Evolutionary conservation across 163 green algal genomes (phyloP), one percentile per base, ranked within the genome.

Genomic region (Smithsoniella earleae): DNA sequence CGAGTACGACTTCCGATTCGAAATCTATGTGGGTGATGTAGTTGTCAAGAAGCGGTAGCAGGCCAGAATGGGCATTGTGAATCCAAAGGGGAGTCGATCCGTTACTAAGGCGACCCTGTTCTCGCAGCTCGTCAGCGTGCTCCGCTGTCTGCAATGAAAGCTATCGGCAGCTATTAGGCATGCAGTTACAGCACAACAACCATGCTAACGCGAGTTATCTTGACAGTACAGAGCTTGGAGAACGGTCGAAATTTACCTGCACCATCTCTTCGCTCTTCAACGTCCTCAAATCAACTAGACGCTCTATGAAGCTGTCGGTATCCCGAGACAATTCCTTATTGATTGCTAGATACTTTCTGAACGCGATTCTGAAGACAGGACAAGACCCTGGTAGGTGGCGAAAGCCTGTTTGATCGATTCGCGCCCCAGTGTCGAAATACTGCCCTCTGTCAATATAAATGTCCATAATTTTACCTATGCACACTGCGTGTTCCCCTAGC

Each of bases 11-110:
- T 31, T 69, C 58, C 5, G 58, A 30, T 4, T 43, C n/a, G 20
- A 43, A 69, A 33, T 69, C 58, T n/a, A 69, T 34, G 25, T 69
- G 58, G 30, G 34, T 30, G 27, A 69, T n/a, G 25, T 34, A 36
- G 0, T 13, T 16, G 16, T 30, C 30, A 30, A 69, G 20, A 30
- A 69, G 58, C 20, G 58, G 58, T 31, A 69, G 58, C 16, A 69
- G 58, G 25, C 58, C 58, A 36, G 25, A 43, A 33, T 16, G 58
- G 30, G 58, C 0, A 13, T 69, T 69, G 58, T 18, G 58, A 37
- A 69, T 69, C 58, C 58, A 69, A 30, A 69, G 16, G 18, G 58
- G 58, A n/a, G 58, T 69, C 3, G 58, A 30, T 30, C 58, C 58
- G 58, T 69, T 33, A 33, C 58, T 69, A 4, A 69, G 58, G 25